Evolutionary conservation across 495 filamentous ascomycete species (phyloP).

Genomic region (Aspergillus avenaceus): DNA sequence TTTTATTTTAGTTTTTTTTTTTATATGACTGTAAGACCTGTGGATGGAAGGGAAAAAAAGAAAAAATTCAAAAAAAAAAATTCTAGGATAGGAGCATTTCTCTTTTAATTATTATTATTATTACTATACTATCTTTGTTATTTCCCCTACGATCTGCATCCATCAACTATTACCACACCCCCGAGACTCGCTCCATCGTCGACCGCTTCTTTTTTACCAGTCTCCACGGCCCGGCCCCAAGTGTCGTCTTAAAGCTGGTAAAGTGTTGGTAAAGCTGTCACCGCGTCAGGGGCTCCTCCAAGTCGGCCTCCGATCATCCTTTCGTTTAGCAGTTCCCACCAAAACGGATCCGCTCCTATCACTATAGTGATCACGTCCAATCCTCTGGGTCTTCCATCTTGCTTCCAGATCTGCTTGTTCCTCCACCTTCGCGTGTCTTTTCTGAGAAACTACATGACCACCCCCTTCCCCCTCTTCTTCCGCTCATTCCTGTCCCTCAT

Average conservation of each 20-base stretch:
- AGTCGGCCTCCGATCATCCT: conserved; percentile 30
- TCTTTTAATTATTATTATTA: conserved; percentile 10
- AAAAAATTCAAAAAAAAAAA: not conserved
- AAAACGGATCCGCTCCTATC: conserved; percentile 38
- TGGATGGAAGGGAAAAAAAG: too few relatives aligned
- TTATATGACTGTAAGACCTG: conserved; percentile 13
- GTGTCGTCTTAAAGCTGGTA: conserved; percentile 15
- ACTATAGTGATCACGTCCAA: conserved; percentile 36
- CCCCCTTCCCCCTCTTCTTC: conserved; percentile 22
- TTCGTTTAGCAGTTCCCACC: conserved; percentile 29
- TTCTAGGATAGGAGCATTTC: too few relatives aligned
- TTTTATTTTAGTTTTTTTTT: conserved; percentile 9
- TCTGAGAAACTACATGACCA: conserved; percentile 24
- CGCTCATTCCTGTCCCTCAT: conserved; percentile 13
- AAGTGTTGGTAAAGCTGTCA: conserved; percentile 37
- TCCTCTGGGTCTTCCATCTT: conserved; percentile 32
- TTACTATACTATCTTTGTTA: conserved; percentile 8
- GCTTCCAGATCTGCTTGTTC: conserved; percentile 31
- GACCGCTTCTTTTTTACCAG: conserved; percentile 26
- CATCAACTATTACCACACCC: conserved; percentile 3
- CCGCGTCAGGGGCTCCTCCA: conserved; percentile 38
- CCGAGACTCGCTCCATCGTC: conserved; percentile 16
- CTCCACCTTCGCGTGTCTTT: conserved; percentile 23
- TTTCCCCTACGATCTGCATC: conserved; percentile 18
- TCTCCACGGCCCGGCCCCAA: conserved; percentile 39